Evolutionary conservation across 768 basidiomycete species (phyloP).

Genomic region (Rickenella mellea): DNA sequence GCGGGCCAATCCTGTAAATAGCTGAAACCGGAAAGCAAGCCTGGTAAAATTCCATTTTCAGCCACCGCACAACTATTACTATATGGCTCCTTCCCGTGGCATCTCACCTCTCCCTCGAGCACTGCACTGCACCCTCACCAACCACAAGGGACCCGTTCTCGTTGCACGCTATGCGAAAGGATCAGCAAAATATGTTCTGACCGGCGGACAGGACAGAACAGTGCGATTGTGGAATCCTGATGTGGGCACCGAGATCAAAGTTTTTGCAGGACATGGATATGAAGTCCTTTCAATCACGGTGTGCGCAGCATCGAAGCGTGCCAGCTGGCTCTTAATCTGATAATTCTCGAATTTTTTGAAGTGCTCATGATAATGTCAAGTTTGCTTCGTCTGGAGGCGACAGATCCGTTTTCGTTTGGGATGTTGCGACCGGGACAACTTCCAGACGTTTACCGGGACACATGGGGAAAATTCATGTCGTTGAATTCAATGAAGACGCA

Average conservation of each 20-base stretch:
- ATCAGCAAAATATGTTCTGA: conserved; percentile 78
- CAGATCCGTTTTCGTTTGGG: conserved; percentile 90
- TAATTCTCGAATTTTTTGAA: conserved; percentile 18
- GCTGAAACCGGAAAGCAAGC: too few relatives aligned
- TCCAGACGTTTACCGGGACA: conserved; percentile 81
- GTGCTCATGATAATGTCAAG: conserved; percentile 86
- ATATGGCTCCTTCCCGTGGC: conserved; percentile 25
- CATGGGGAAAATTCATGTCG: conserved; percentile 80
- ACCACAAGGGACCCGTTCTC: conserved; percentile 81
- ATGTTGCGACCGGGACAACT: conserved; percentile 82
- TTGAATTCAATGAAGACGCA: conserved; percentile 85
- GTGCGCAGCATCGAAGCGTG: conserved; percentile 34
- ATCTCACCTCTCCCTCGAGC: conserved; percentile 44
- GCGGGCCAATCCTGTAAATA: too few relatives aligned
- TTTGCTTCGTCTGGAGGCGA: conserved; percentile 95
- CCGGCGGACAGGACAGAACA: conserved; percentile 86
- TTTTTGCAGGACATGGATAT: conserved; percentile 87
- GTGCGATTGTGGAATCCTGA: conserved; percentile 88
- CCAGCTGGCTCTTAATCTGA: background rate
- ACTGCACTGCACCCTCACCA: conserved; percentile 52
- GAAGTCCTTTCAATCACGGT: conserved; percentile 88
- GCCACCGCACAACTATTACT: background rate
- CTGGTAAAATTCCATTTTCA: background rate
- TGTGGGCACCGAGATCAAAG: conserved; percentile 82
- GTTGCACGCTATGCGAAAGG: conserved; percentile 90